Evolutionary conservation across 768 basidiomycete genomes (phyloP), one percentile per base, ranked within the genome.

Genomic region (Auriscalpium orientale): DNA sequence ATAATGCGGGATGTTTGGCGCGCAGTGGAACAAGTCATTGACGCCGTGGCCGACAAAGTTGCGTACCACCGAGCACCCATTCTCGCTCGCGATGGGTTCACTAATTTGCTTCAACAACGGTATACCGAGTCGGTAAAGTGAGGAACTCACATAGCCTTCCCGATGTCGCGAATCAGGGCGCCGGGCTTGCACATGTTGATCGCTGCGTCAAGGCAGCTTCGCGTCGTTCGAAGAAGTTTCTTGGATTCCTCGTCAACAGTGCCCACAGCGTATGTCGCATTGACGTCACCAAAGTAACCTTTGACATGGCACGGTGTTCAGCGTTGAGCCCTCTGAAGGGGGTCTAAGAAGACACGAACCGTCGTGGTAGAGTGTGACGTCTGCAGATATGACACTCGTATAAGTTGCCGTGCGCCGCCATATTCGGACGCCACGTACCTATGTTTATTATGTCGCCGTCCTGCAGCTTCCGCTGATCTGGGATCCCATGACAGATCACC

Each of bases 361-460:
- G 44, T 89, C 79, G 64, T 89, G 81, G 70, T 85, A 95, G 8
- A 93, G 68, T 2, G 87, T 79, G 36, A 95, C 79, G 66, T 95
- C 92, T 91, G 60, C 36, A 28, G 50, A 46, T 34, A 55, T 56
- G 7, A 28, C 28, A 28, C 20, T 55, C 53, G 45, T 55, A 57
- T 38, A 36, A 56, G 38, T 45, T 44, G 52, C 43, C 53, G 44
- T 37, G 55, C 43, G 50, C 35, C 22, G 43, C 16, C 46, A 59
- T 8, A 50, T 28, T 4, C 28, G 4, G 51, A 34, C 56, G 43
- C 52, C 55, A 67, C 76, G 57, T 59, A 87, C 90, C 94, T 52
- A 99, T 83, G 71, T 99, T 99, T 68, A 98, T 76, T 61, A 98
- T 98, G 71, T 99, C 97, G n/a, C 95, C 97, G 61, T 98, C 91